Percentiles rank a stretch among this genome's conserved stretches.
Conservation (phyloP, 371 early-diverging fungal genomes). For the Conidiobolus incongruus region DNA sequence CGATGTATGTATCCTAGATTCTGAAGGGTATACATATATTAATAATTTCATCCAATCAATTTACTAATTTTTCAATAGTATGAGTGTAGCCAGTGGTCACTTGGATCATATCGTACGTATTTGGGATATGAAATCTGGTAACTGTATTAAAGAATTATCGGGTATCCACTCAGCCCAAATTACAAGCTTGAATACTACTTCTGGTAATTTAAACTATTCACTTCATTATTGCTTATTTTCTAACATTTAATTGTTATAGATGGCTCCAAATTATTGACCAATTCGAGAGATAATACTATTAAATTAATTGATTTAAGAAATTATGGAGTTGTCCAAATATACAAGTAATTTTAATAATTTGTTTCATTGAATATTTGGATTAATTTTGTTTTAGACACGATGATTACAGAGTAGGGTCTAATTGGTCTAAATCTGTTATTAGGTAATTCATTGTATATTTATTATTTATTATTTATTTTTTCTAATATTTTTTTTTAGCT, state of each 20-base stretch:
- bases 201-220: conserved; percentile 19
- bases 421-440: conserved; percentile 74
- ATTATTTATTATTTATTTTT: too few species aligned
- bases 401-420: conserved; percentile 51
- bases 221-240: too few species aligned
- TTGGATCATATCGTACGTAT: conserved; percentile 73
- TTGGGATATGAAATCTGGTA: conserved; percentile 75
- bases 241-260: too few species aligned
- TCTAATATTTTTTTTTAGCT: conserved; percentile 24
- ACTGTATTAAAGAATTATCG: conserved; percentile 55
- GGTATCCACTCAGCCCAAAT: conserved; percentile 73
- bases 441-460: too few species aligned
- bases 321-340: conserved; percentile 41
- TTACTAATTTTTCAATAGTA: conserved; percentile 9
- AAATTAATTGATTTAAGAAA: conserved; percentile 59
- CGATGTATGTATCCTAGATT: conserved; percentile 61
- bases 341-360: conserved; percentile 16
- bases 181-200: conserved; percentile 51
- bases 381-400: conserved; percentile 27
- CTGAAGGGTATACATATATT: conserved; percentile 30
- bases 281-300: conserved; percentile 80
- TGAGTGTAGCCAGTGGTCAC: conserved; percentile 72
- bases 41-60: not conserved
- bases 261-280: conserved; percentile 51
- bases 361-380: not conserved